Evolutionary conservation across 2,329 filamentous ascomycete species (phyloP).

Genomic region (Biscogniauxia marginata): DNA sequence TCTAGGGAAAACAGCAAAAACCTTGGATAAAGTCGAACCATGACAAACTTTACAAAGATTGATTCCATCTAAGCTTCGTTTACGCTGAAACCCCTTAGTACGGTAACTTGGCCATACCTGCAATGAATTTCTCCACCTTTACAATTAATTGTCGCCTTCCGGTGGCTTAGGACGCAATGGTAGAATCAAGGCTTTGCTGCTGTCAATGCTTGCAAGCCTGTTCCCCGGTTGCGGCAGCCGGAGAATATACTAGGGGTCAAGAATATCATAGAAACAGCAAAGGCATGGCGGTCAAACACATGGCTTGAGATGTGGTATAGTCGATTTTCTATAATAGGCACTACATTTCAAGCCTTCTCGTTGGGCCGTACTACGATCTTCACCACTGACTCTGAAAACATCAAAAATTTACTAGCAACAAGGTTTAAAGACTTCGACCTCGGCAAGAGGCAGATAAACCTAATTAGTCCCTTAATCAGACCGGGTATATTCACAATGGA

Average conservation of each 20-base stretch:
- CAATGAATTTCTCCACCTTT: background rate
- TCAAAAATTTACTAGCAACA: slow-evolving; percentile 4
- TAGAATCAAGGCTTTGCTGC: slow-evolving; percentile 1
- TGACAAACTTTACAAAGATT: too few relatives aligned
- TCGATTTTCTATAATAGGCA: slow-evolving; percentile 2
- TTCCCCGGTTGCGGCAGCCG: background rate
- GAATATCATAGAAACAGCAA: background rate
- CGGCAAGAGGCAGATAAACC: slow-evolving; percentile 1
- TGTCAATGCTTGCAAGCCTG: background rate
- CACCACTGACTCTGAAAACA: slow-evolving; percentile 5
- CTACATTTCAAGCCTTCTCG: background rate
- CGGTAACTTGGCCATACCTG: background rate
- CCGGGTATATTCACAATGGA: slow-evolving; percentile 3
- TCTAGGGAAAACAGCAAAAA: too few relatives aligned
- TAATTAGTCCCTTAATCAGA: slow-evolving; percentile 2
- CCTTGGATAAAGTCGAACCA: too few relatives aligned
- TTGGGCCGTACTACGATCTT: slow-evolving; percentile 6
- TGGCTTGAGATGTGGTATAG: slow-evolving; percentile 1
- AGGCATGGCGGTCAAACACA: slow-evolving; percentile 2
- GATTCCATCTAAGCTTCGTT: too few relatives aligned
- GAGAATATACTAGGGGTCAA: background rate
- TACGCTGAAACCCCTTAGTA: background rate
- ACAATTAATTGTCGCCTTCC: background rate
- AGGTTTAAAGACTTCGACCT: slow-evolving; percentile 6
- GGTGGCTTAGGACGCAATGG: background rate